phyloP scores from a whole-genome alignment of 768 basidiomycete species.

The Trametes cubensis region DNA sequence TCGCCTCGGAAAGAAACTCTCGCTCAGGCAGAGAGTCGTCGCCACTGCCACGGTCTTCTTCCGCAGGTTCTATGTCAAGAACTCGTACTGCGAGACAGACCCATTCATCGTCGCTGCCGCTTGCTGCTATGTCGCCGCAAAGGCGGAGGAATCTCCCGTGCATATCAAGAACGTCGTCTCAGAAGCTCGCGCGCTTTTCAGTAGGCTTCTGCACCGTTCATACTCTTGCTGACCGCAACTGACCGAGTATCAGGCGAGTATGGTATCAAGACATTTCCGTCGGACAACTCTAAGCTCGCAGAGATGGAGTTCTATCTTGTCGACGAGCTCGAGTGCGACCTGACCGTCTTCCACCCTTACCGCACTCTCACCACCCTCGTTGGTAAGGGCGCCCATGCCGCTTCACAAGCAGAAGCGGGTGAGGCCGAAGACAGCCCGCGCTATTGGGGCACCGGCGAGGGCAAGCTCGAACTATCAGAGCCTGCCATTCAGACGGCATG shows the following conservation, averaged over 20 bases:
- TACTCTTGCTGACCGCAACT: conserved; percentile 45
- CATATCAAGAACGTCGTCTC: conserved; percentile 91
- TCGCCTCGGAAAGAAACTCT: conserved; percentile 82
- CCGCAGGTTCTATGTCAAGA: conserved; percentile 95
- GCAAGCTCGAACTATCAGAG: conserved; percentile 74
- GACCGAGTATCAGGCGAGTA: conserved; percentile 52
- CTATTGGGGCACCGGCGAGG: conserved; percentile 83
- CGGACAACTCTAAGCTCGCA: conserved; percentile 88
- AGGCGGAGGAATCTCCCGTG: conserved; percentile 94
- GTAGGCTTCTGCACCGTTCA: conserved; percentile 20
- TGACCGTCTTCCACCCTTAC: conserved; percentile 93
- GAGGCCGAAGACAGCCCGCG: conserved; percentile 59
- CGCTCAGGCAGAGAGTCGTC: conserved; percentile 85
- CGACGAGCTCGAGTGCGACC: conserved; percentile 93
- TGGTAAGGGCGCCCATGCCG: conserved; percentile 53
- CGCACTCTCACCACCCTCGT: conserved; percentile 81
- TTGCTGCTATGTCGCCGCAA: conserved; percentile 94
- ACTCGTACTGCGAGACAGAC: conserved; percentile 93
- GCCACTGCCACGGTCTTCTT: conserved; percentile 96
- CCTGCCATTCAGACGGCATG: conserved; percentile 89
- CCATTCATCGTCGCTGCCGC: conserved; percentile 91
- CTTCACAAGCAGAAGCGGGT: conserved; percentile 56
- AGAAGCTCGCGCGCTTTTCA: conserved; percentile 80
- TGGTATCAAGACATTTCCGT: conserved; percentile 76
- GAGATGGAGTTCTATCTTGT: conserved; percentile 99